Evolutionary conservation across 2,329 filamentous ascomycete genomes (phyloP), one percentile per base, ranked within the genome.

Genomic region (Chrysoporthe deuterocubensis): DNA sequence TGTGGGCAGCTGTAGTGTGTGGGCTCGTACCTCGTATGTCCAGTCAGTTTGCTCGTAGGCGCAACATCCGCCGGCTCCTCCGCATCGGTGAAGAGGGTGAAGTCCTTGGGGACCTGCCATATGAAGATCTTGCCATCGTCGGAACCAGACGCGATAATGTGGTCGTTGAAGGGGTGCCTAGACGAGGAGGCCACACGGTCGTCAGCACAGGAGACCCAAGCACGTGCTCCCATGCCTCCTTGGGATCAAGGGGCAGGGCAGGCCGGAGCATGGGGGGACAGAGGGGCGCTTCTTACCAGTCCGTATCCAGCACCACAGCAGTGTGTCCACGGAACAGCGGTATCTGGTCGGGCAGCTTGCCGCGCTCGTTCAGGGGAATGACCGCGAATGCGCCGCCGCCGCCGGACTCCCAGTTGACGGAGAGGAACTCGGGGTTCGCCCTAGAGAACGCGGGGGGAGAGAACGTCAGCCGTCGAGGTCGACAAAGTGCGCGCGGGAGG

Each of bases 41-140:
- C 96, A 62, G 88, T 86, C 71, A 99, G 85, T 83, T 92, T 96
- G 75, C 88, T 89, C 61, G 94, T 84, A 8, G 96, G 96, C 60
- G 88, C 82, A 71, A 99, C 90, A 78, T 97, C 92, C 75, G 89
- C 81, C 59, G 94, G 88, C 76, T 97, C 92, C 71, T 97, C 94
- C 61, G 89, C 89, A 76, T 98, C 94, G 52, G 89, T 92, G 77
- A 94, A 87, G 69, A 98, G 85, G 3, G 91, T 91, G 78, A 98
- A 98, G 79, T 87, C 87, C 73, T 96, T 85, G 11, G 96, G 96
- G 52, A 99, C 95, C 82, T 94, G 88, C 95, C 96, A 99, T 76
- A 99, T 86, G 78, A 97, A 97, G 74, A 98, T 91, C 86, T 97
- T 98, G 79, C 92, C 95, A 81, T 99, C 96, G 77, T 99, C 96